phyloP scores from a whole-genome alignment of 495 filamentous ascomycete species.

The Pseudevernia furfuracea region DNA sequence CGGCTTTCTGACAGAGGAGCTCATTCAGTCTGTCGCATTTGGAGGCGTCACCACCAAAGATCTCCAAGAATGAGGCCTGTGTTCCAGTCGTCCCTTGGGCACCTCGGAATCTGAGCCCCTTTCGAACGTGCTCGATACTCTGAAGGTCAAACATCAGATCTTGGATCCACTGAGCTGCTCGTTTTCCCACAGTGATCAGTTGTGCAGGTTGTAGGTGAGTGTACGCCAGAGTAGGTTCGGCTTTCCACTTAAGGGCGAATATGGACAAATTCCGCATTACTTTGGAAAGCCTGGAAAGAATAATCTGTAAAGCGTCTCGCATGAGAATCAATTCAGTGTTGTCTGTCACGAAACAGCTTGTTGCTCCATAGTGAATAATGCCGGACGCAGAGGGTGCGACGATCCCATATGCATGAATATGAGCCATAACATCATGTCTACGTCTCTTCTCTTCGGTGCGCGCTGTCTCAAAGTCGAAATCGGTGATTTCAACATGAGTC shows the following conservation, averaged over 20 bases:
- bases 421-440: slow-evolving; percentile 62
- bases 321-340: slow-evolving; percentile 85
- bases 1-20: slow-evolving; percentile 75
- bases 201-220: slow-evolving; percentile 75
- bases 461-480: slow-evolving; percentile 71
- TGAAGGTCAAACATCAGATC: slow-evolving; percentile 82
- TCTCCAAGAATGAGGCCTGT: slow-evolving; percentile 71
- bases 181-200: slow-evolving; percentile 74
- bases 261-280: slow-evolving; percentile 70
- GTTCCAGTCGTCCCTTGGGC: slow-evolving; percentile 76
- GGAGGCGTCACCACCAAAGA: slow-evolving; percentile 69
- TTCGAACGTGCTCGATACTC: slow-evolving; percentile 66
- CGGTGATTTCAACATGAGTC: slow-evolving; percentile 61
- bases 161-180: slow-evolving; percentile 76
- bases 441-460: slow-evolving; percentile 72
- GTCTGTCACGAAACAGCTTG: slow-evolving; percentile 54
- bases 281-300: slow-evolving; percentile 77
- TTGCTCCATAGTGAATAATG: slow-evolving; percentile 76
- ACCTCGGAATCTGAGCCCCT: slow-evolving; percentile 75
- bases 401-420: slow-evolving; percentile 65
- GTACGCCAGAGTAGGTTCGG: slow-evolving; percentile 56
- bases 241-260: slow-evolving; percentile 75
- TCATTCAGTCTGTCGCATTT: slow-evolving; percentile 70
- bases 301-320: slow-evolving; percentile 62
- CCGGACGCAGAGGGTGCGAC: slow-evolving; percentile 74